Percentiles rank a stretch among this genome's conserved stretches.
These are phyloP conservation scores for Skeletonema marinoi DNA, from an alignment of 108 stramenopile species.

Conservation along the genomic window DNA sequence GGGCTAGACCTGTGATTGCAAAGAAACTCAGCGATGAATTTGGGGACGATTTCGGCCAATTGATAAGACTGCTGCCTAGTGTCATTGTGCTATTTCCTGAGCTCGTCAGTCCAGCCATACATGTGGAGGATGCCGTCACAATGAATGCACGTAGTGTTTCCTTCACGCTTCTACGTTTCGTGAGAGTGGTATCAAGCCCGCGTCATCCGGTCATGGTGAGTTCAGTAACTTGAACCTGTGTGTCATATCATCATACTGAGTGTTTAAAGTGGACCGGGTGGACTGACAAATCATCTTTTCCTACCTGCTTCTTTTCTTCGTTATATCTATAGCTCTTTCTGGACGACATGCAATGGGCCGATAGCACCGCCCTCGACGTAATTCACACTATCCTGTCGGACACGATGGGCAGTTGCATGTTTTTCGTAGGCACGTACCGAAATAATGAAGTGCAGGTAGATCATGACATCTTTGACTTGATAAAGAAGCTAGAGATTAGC, in stretches of 20 bases:
- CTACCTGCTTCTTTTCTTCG: no score
- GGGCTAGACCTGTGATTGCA: conserved; percentile 1
- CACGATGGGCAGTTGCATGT: no score
- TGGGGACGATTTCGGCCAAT: conserved; percentile 10
- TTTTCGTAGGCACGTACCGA: no score
- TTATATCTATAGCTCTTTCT: no score
- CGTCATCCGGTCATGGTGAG: conserved; percentile 20
- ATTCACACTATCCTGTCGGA: no score
- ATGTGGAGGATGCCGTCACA: neutral
- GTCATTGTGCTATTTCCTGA: conserved; percentile 11
- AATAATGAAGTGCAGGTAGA: neutral
- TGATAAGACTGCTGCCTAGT: conserved; percentile 24
- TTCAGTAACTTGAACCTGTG: neutral
- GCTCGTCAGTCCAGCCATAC: neutral
- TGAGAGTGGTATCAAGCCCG: conserved; percentile 28
- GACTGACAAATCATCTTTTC: no score
- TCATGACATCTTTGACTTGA: conserved; percentile 18
- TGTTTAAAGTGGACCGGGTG: no score
- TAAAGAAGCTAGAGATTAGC: neutral
- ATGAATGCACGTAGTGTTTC: conserved; percentile 19
- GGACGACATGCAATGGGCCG: no score
- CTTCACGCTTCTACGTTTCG: conserved; percentile 25
- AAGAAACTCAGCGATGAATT: conserved; percentile 7
- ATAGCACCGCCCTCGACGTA: no score
- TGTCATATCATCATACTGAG: no score